Base-by-base conservation (phyloP, 495 filamentous ascomycete genomes). In the Neurospora sp. region DNA sequence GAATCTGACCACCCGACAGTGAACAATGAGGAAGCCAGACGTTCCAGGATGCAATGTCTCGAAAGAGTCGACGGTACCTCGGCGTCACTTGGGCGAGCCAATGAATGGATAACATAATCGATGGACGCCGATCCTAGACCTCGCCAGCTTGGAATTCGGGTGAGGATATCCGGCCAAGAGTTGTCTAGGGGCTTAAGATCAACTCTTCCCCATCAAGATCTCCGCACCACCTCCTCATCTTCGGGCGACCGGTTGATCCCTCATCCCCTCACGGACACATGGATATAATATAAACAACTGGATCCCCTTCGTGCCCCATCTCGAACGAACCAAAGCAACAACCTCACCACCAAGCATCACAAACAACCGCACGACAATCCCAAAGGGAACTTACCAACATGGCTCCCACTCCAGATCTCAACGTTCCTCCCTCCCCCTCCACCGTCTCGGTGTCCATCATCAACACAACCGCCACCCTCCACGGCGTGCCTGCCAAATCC, bases 371-470 rank as follows among this genome's bases (percentile, higher is more conserved):
- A 28, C 45, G 21, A 54, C 45, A 54, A 13, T 37, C 42, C 42
- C 42, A 10, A 45, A 54, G 8, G 42, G 42, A 45, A 45, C 45
- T 15, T 28, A 34, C 6, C 54, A 62, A 66, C 24, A 72, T 70
- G 73, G 69, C 73, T 39, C 62, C 78, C 17, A 69, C 74, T 37
- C 83, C 83, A 4, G 74, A 85, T 21, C 81, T 87, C 39, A 79
- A 83, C 42, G 87, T 89, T 69, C 86, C 87, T 1, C 31, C 76
- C 1, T 89, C 86, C 3, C 43, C 74, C 1, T 77, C 80, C 54
- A 87, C 82, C 2, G 87, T 89, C 71, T 74, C 82, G 19, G 85
- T 90, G 28, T 85, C 83, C 8, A 88, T 90, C 77, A 87, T 91
- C 40, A 83, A 90, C 77, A 84, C 86, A 0, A 85, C 82, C 4